A percentile compares a stretch with the other conserved stretches of the same genome.
Conservation (phyloP, 1,284 basidiomycete genomes). For the Ganoderma leucocontextum region DNA sequence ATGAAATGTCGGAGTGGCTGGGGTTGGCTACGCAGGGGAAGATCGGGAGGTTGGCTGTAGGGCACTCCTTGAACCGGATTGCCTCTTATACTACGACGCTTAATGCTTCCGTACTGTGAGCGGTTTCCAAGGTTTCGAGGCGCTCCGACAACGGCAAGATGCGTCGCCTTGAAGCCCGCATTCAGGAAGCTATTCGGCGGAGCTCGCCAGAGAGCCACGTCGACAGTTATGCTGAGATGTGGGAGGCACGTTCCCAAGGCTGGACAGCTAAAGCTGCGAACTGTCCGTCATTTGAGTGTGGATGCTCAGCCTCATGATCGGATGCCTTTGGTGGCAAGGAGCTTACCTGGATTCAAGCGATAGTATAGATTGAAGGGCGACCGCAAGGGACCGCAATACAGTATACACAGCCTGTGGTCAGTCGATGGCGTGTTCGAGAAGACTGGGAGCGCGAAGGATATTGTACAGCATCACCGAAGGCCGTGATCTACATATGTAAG, state of each 20-base stretch:
- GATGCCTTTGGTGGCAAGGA: background rate
- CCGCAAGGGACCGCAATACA: background rate
- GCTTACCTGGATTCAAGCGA: background rate
- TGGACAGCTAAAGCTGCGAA: background rate
- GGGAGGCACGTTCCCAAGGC: constrained; percentile 4
- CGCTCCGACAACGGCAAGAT: constrained; percentile 5
- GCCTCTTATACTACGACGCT: background rate
- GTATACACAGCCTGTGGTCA: constrained; percentile 1
- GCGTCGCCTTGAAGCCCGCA: background rate
- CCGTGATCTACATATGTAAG: background rate
- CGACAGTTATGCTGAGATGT: constrained; percentile 3
- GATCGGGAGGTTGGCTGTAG: background rate
- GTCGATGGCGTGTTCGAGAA: constrained; percentile 1
- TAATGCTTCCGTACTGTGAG: background rate
- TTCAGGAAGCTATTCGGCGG: background rate
- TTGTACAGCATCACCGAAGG: background rate
- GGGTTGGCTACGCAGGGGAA: background rate
- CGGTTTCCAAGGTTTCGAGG: constrained; percentile 7
- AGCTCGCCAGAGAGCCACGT: background rate
- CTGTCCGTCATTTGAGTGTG: background rate
- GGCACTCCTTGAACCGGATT: too few relatives aligned
- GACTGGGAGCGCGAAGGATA: background rate
- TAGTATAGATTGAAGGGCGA: background rate
- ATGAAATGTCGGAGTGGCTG: background rate
- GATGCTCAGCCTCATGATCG: constrained; percentile 2